phyloP scores from a whole-genome alignment of 164 flowering plant genomes.

The Nelumbo lutea region DNA sequence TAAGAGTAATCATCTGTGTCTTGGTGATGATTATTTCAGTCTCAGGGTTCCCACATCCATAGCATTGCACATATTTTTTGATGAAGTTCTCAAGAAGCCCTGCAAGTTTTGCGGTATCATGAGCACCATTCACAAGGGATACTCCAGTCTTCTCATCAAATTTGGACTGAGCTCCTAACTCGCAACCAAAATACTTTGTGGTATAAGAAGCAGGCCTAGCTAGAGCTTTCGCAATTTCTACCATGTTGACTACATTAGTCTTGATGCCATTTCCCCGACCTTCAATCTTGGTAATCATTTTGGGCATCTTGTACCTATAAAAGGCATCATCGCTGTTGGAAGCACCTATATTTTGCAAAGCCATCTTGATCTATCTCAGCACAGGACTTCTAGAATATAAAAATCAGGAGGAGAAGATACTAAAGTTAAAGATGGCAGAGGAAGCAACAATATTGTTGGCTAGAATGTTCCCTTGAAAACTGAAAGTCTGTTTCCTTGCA shows the following conservation, averaged over 20 bases:
- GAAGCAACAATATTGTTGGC: neutral
- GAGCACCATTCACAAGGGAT: conserved; percentile 82
- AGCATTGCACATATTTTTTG: conserved; percentile 90
- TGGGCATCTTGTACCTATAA: conserved; percentile 96
- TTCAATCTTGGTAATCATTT: conserved; percentile 86
- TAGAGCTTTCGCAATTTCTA: conserved; percentile 84
- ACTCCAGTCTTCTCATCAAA: conserved; percentile 87
- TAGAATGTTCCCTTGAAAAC: neutral
- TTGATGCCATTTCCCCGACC: conserved; percentile 97
- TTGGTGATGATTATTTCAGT: conserved; percentile 74
- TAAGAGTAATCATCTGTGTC: conserved; percentile 73
- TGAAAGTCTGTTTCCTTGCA: conserved; percentile 10
- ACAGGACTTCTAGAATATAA: neutral
- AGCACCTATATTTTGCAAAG: conserved; percentile 89
- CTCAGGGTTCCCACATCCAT: conserved; percentile 95
- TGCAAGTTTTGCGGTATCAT: conserved; percentile 82
- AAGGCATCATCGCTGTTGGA: conserved; percentile 94
- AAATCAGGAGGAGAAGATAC: conserved; percentile 18
- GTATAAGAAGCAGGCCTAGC: conserved; percentile 89
- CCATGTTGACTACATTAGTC: conserved; percentile 90
- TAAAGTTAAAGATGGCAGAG: neutral
- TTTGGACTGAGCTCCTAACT: conserved; percentile 92
- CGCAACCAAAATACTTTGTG: conserved; percentile 87
- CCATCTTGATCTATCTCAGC: conserved; percentile 40
- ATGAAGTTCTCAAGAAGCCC: conserved; percentile 84